Base-by-base conservation (phyloP, 306 rosid genomes). In the Cucumis hystrix region DNA sequence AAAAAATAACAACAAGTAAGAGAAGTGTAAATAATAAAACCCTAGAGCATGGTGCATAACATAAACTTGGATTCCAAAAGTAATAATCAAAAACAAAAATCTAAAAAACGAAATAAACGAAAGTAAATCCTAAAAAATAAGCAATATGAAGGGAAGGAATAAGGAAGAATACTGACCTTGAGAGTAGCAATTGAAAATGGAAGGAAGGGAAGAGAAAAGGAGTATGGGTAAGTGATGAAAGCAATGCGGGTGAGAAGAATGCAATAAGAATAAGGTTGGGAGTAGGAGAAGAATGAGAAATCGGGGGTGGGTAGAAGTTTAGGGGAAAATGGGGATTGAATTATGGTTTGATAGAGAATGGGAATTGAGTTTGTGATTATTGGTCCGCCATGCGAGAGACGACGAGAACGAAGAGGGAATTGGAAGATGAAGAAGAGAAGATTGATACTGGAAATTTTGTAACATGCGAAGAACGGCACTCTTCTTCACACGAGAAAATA, bases 391-490 rank as follows among this genome's bases (percentile, higher is more conserved):
- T 73, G 47, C 63, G 77, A 52, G 60, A 52, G 77, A 73, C 62
- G 77, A 52, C 25, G 62, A 73, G 63, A 73, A 72, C 61, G 39
- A 72, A 51, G 61, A 33, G 17, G 63, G 41, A 73, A 73, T 73
- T 51, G 59, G 77, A 73, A 16, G 41, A 17, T 16, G 63, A 73
- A 73, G 16, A 51, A 28, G 11, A 73, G 63, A 62, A 55, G 25
- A 73, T 73, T 73, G 77, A 73, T 73, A 52, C 77, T 73, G 33
- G 21, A 54, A 54, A 73, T 30, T 33, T 33, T 73, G 77, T 37
- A 73, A 52, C 77, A 73, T 73, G 59, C 77, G 63, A 73, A 52
- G 63, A 73, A 73, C 77, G 77, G 77, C 77, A 73, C 77, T 52
- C 77, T 73, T 30, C 77, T 73, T 30, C 77, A 73, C 77, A 73